phyloP scores from a whole-genome alignment of 805 yeast species.

The Wickerhamomyces mucosus region DNA sequence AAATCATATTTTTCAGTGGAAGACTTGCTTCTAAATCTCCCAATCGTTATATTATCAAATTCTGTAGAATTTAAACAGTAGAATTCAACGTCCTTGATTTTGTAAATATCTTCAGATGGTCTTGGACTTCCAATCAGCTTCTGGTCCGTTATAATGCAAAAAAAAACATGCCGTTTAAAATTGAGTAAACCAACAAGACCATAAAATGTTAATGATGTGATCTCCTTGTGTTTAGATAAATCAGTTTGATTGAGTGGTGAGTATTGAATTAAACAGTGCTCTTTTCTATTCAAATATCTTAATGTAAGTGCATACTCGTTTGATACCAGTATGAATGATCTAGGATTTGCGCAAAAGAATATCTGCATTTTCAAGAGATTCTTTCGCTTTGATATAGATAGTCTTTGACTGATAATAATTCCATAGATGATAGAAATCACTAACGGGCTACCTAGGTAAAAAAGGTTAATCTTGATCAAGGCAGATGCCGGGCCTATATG shows the following conservation, averaged over 20 bases:
- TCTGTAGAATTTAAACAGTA: constrained; percentile 50
- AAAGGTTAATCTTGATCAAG: no score
- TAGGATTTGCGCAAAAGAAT: constrained; percentile 47
- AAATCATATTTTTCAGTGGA: constrained; percentile 23
- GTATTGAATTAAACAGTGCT: constrained; percentile 39
- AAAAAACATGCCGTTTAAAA: constrained; percentile 42
- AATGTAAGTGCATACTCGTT: constrained; percentile 51
- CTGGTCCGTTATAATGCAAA: constrained; percentile 49
- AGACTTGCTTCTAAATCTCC: constrained; percentile 15
- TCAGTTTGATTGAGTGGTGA: constrained; percentile 32
- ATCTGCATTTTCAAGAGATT: constrained; percentile 15
- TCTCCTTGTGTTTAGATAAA: constrained; percentile 32
- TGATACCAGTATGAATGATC: constrained; percentile 60
- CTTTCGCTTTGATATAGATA: neutral
- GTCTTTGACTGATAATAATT: no score
- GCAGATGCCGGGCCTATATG: no score
- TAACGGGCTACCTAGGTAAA: no score
- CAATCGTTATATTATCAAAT: constrained; percentile 31
- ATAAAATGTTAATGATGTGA: constrained; percentile 24
- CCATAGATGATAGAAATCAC: no score
- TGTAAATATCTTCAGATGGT: constrained; percentile 41
- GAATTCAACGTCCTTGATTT: constrained; percentile 53
- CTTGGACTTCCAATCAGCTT: constrained; percentile 51
- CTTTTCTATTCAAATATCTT: constrained; percentile 27
- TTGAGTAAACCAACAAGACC: constrained; percentile 58